Base-by-base conservation (phyloP, 2,329 filamentous ascomycete genomes). In the Fusarium xylarioides region DNA sequence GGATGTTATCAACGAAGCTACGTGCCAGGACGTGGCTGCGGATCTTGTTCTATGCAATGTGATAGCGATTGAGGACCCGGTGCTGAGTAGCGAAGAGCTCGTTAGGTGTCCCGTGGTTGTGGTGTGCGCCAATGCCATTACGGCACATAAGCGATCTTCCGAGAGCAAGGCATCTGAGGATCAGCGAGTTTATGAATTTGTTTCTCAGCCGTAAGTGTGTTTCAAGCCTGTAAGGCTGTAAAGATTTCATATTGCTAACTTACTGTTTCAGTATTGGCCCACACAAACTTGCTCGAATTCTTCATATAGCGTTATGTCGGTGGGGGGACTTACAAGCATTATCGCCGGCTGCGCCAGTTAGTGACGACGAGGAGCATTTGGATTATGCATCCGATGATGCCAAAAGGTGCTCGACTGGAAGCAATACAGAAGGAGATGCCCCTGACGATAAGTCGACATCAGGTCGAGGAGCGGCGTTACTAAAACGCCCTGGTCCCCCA, bases 141-240 rank as follows among this genome's bases (percentile, higher is more conserved):
- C 77, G 11, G 82, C 81, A 3, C 79, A 80, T 44, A 70, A 69
- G 15, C 55, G 66, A 43, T 74, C 63, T 55, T 76, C 58, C n/a
- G 73, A 68, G 7, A 68, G 73, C 47, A 66, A 75, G 23, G 54
- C 56, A 32, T 60, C 57, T 15, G 69, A 68, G n/a, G 64, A 60
- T 18, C 64, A 56, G 21, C 74, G 73, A 14, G 73, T 82, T 4
- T 77, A 82, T n/a, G 82, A 83, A 57, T 82, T 82, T 56, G 79
- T 83, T 34, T 81, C 82, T 9, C 82, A 82, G 34, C 82, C 82
- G 79, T 82, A 68, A 76, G 81, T 80, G 21, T 11, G 3, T 15
- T 6, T 5, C 15, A 6, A 11, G 4, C 35, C n/a, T 35, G 1
- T 7, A 50, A 23, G 19, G 5, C 21, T 34, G 30, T 32, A 8